Percentiles rank a stretch among this genome's conserved stretches.
Conservation (phyloP, 176 grass and related monocot species). For the Elaeis guineensis region DNA sequence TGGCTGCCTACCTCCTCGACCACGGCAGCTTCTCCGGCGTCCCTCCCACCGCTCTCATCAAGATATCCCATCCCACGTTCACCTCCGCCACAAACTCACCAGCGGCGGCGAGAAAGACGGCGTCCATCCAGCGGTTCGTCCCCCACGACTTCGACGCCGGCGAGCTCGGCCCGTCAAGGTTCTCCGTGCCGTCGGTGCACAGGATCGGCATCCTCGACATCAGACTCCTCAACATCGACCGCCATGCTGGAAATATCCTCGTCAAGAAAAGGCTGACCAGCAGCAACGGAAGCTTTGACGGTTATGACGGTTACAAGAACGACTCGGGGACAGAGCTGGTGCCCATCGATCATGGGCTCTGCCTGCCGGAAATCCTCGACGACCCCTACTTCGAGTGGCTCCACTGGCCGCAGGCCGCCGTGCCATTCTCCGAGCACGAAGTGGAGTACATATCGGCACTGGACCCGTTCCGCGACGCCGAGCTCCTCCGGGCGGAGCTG, state of each 20-base stretch:
- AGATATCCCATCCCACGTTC: constrained; percentile 38
- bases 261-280: constrained; percentile 36
- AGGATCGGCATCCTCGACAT: constrained; percentile 85
- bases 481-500: constrained; percentile 53
- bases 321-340: constrained; percentile 46
- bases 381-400: constrained; percentile 98
- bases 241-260: constrained; percentile 95
- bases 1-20: constrained; percentile 86
- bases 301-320: background rate
- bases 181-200: constrained; percentile 67
- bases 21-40: constrained; percentile 69
- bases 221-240: constrained; percentile 89
- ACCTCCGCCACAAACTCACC: no score
- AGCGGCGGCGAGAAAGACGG: constrained; percentile 3
- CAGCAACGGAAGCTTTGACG: no score
- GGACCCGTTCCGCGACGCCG: constrained; percentile 66
- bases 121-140: constrained; percentile 78
- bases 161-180: constrained; percentile 76
- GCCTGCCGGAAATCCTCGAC: constrained; percentile 72
- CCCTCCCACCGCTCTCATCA: constrained; percentile 61
- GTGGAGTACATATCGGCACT: constrained; percentile 44
- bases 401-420: constrained; percentile 77
- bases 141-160: constrained; percentile 76
- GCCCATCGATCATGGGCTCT: constrained; percentile 90
- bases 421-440: constrained; percentile 44